Evolutionary conservation across 176 grass and related monocot species (phyloP), one percentile per base, ranked within the genome.

Genomic region (Carex myosuroides): DNA sequence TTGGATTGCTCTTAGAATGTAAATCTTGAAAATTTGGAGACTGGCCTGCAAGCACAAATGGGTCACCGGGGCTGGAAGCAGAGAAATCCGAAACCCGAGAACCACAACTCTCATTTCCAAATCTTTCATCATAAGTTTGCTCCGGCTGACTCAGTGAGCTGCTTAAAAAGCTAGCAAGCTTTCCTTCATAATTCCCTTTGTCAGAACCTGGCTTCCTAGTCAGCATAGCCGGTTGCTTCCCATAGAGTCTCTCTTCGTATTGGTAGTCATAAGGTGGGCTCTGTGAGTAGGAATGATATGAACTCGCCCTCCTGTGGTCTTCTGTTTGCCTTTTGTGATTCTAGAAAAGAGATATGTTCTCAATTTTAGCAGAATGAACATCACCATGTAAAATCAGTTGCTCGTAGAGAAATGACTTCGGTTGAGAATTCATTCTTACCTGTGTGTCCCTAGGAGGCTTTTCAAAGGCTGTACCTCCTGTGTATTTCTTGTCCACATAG

Each of bases 121-220:
- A 86, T 87, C 24, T 84, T 29, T 88, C 94, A 82, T 88, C 85
- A 18, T 79, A 86, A 79, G 83, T 88, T 74, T 87, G 88, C 60
- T 93, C 88, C 86, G 73, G 90, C 48, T 91, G 82, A 82, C 82
- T 89, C 29, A 73, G 84, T 64, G 95, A 81, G 85, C 71, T 85
- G 86, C 87, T 90, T 79, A 82, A 29, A 83, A 89, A 93, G 60
- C 74, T 89, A 87, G 89, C 88, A 52, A 93, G 85, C 79, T 98
- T 98, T 35, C 89, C 90, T 41, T 93, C 84, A 50, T 90, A 90
- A 35, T 69, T 83, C 17, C 91, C 92, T 35, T 82, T 79, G 81
- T 98, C 92, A 88, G 95, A 98, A 74, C 92, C 92, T 91, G 92
- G 91, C 82, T 90, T 94, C 86, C 91, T 98, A 89, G 81, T 93